Evolutionary conservation across 2,329 filamentous ascomycete species (phyloP).

Genomic region (Beauveria rudraprayagi): DNA sequence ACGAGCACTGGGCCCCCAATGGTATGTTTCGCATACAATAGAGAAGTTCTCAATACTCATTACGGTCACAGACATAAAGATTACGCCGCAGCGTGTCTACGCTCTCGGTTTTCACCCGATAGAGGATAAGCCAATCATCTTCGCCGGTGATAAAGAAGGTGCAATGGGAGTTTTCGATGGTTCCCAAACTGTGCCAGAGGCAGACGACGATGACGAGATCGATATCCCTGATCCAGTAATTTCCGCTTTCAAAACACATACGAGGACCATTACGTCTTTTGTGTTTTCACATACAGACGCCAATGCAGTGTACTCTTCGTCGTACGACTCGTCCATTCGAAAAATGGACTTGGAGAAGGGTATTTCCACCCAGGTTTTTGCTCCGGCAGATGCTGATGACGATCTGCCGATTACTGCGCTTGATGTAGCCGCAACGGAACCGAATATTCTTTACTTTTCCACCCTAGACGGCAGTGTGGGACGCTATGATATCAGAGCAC

Average conservation of each 20-base stretch:
- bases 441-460: constrained; percentile 75
- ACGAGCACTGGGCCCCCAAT: constrained; percentile 76
- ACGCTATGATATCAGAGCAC: constrained; percentile 66
- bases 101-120: constrained; percentile 83
- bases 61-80: constrained; percentile 63
- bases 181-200: constrained; percentile 56
- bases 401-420: constrained; percentile 79
- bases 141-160: constrained; percentile 91
- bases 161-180: constrained; percentile 87
- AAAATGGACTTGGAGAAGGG: constrained; percentile 77
- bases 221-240: constrained; percentile 67
- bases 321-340: constrained; percentile 88
- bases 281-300: constrained; percentile 65
- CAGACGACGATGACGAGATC: constrained; percentile 59
- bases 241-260: constrained; percentile 82
- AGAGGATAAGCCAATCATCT: constrained; percentile 75
- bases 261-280: constrained; percentile 79
- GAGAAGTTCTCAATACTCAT: not conserved
- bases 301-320: constrained; percentile 73
- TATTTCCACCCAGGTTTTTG: constrained; percentile 72
- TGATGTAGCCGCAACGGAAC: constrained; percentile 64
- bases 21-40: constrained; percentile 37
- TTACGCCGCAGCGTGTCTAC: constrained; percentile 82
- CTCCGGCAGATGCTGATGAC: constrained; percentile 57
- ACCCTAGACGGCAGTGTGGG: constrained; percentile 77